Base-by-base conservation (phyloP, 345 rosid genomes). In the Lepidium africanum region DNA sequence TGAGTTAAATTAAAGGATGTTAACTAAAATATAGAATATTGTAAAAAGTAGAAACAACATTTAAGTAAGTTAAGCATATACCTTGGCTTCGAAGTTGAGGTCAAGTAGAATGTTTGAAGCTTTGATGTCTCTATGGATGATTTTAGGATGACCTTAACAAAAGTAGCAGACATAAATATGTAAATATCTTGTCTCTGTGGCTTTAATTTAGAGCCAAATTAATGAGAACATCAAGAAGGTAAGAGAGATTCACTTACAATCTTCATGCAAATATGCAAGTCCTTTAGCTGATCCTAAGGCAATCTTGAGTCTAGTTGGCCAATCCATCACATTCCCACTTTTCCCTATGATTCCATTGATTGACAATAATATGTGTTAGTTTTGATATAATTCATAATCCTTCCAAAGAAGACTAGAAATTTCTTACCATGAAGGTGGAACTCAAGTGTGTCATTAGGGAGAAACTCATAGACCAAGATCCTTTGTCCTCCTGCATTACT, bases 221-320 rank as follows among this genome's bases (percentile, higher is more conserved):
- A 54, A 10, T 57, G 30, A 9, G 25, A 9, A 3, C 25, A n/a
- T 1, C 2, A 21, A 8, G 21, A 37, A 30, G 1, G 1, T 30
- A 30, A 30, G 33, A 15, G 3, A 46, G 10, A 56, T 30, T 40
- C 32, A 62, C 96, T 75, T 76, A 94, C 99, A 94, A 71, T 90
- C 99, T 83, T 94, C 99, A 76, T 94, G 97, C 30, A 94, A 78
- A 70, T 90, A 94, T 38, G 96, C 96, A 71, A 94, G 88, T 36
- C 99, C 99, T 69, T 81, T 90, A 7, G 99, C 96, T 35, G 97
- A 79, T 30, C 99, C 99, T 56, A 94, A 25, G 17, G 99, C 96
- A 73, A 94, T 86, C 77, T 76, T 85, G 57, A 88, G 75, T 79
- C 99, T 88, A 0, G 81, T 83, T 5, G 89, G 74, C 91, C 93